These are phyloP conservation scores for Zalaria obscura DNA, from an alignment of 2,329 filamentous ascomycete species.

Conservation along the genomic window DNA sequence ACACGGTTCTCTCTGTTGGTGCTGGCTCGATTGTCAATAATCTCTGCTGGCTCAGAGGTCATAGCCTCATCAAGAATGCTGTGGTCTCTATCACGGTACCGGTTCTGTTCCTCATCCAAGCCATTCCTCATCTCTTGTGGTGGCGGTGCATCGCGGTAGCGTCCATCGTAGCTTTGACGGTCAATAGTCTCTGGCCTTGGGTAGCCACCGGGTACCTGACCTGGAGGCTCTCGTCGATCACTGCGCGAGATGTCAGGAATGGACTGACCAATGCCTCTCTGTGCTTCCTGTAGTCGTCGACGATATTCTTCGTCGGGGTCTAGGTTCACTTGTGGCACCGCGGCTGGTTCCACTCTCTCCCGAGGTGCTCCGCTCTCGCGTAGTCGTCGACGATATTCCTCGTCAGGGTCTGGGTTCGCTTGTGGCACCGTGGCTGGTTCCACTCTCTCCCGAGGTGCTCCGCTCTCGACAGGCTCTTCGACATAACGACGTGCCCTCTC, in stretches of 20 bases:
- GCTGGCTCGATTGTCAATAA: slow-evolving; percentile 18
- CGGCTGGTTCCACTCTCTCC: slow-evolving; percentile 11
- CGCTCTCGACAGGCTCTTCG: neutral
- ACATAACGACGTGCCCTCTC: neutral
- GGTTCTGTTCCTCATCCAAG: slow-evolving; percentile 5
- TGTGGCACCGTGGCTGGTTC: slow-evolving; percentile 11
- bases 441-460: slow-evolving; percentile 8
- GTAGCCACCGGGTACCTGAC: neutral
- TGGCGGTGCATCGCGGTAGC: slow-evolving; percentile 2
- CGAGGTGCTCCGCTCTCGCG: slow-evolving; percentile 14
- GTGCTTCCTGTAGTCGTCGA: slow-evolving; percentile 28
- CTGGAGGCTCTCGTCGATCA: neutral
- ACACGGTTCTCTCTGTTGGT: slow-evolving; percentile 21
- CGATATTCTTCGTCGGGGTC: slow-evolving; percentile 38
- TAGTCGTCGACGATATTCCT: slow-evolving; percentile 36
- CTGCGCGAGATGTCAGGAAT: neutral
- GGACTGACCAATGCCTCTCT: slow-evolving; percentile 2
- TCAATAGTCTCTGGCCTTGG: neutral
- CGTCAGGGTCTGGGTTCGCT: slow-evolving; percentile 29
- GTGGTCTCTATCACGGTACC: slow-evolving; percentile 9
- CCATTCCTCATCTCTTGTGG: slow-evolving; percentile 3
- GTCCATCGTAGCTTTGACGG: neutral
- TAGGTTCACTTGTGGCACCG: slow-evolving; percentile 15
- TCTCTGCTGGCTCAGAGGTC: slow-evolving; percentile 13
- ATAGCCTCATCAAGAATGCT: slow-evolving; percentile 18